Evolutionary conservation across 306 rosid species (phyloP).

Genomic region (Glycine soja): DNA sequence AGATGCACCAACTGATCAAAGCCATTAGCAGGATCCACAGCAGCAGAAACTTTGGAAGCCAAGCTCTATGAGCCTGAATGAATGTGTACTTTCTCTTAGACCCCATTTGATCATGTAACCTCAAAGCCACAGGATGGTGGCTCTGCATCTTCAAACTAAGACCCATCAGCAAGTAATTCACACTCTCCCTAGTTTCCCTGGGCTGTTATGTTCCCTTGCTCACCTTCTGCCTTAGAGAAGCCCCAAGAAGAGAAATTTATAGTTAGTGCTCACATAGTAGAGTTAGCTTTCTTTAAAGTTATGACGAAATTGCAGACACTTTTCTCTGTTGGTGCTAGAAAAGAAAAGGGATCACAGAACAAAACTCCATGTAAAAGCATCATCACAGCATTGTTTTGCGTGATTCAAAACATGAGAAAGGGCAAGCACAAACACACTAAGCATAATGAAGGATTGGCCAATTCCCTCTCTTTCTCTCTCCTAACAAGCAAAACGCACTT

Average conservation of each 20-base stretch:
- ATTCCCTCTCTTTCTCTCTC: constrained; percentile 46
- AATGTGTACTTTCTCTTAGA: constrained; percentile 74
- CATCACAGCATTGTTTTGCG: constrained; percentile 63
- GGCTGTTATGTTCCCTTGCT: constrained; percentile 20
- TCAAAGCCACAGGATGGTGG: constrained; percentile 71
- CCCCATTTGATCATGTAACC: constrained; percentile 79
- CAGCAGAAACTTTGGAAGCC: constrained; percentile 71
- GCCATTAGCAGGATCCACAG: constrained; percentile 71
- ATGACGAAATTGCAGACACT: constrained; percentile 50
- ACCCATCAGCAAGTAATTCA: constrained; percentile 55
- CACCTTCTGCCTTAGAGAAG: constrained; percentile 43
- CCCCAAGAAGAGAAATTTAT: constrained; percentile 35
- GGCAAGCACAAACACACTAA: constrained; percentile 49
- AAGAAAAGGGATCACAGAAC: constrained; percentile 45
- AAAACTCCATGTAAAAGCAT: constrained; percentile 53
- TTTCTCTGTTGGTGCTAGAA: constrained; percentile 38
- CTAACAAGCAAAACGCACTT: neutral
- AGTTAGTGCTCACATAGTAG: constrained; percentile 41
- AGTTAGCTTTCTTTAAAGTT: constrained; percentile 48
- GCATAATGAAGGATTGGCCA: constrained; percentile 41
- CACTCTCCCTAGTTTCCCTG: neutral
- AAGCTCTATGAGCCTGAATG: constrained; percentile 74
- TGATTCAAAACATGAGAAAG: constrained; percentile 59
- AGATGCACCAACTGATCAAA: constrained; percentile 58
- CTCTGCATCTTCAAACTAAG: constrained; percentile 58